Base-by-base conservation (phyloP, 108 stramenopile genomes). In the Skeletonema menzelii region DNA sequence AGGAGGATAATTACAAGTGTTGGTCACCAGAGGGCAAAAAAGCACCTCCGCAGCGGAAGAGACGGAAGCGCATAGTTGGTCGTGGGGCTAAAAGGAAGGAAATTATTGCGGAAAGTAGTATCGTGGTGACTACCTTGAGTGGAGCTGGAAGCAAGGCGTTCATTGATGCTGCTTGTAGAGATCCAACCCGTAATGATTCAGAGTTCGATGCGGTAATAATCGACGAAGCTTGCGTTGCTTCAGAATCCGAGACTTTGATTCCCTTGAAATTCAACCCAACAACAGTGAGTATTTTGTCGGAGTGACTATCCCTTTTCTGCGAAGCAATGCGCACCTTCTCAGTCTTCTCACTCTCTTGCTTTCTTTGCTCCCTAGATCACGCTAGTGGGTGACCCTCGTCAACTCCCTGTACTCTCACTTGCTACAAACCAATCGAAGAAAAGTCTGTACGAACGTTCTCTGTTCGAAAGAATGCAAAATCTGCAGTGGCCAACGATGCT, bases 181-280 rank as follows among this genome's bases (percentile, higher is more conserved):
- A 80, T 55, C 59, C 58, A 26, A 82, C 76, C 15, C 62, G 72
- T 13, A 67, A 67, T 35, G 73, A 73, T 27, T 90, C 76, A n/a
- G 83, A 84, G 30, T 96, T 95, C 60, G 83, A 80, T 30, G 90
- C 91, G 3, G 84, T 93, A 12, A 91, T 97, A n/a, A 84, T 97
- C 20, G 96, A 97, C 72, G 94, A 97, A 67, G 96, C 96, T 3
- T 92, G 90, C 19, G 93, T 94, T 59, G 86, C 86, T 27, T 88
- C 92, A 5, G 96, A 97, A 72, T 73, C 91, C 14, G 85, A 92
- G 27, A 83, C 86, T 1, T 86, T 97, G 32, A 90, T 97, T 13
- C 94, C 96, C 3, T 87, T 97, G 24, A 85, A 85, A 31, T 76
- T 83, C 42, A 91, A 81, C 35, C 82, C 85, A 1, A 83, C 80